These are phyloP conservation scores for Cordyceps cateniannulata DNA, from an alignment of 2,329 filamentous ascomycete species.

Conservation along the genomic window DNA sequence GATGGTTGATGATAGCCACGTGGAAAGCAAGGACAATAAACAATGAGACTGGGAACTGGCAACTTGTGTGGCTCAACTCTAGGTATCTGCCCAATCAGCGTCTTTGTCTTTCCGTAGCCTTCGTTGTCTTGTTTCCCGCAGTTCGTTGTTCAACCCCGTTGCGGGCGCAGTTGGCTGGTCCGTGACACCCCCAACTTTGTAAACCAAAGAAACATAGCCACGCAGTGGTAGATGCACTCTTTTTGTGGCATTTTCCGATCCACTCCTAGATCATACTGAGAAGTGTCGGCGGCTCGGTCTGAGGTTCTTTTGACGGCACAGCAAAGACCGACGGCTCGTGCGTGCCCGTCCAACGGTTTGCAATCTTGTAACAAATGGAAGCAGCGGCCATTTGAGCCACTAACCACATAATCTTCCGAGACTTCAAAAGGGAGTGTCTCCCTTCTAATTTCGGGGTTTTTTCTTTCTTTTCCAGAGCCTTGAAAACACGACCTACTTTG, in stretches of 20 bases:
- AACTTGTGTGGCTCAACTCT: slow-evolving; percentile 1
- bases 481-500: background rate
- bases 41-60: slow-evolving; percentile 3
- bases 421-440: background rate
- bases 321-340: slow-evolving; percentile 5
- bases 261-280: background rate
- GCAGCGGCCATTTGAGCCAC: background rate
- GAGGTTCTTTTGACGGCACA: background rate
- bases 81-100: background rate
- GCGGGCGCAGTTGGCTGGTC: slow-evolving; percentile 13
- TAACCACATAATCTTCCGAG: background rate
- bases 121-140: background rate
- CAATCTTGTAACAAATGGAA: background rate
- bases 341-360: slow-evolving; percentile 2
- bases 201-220: slow-evolving; percentile 6
- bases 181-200: slow-evolving; percentile 8
- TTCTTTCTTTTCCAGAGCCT: background rate
- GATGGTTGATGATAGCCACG: slow-evolving; percentile 4
- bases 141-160: slow-evolving; percentile 8
- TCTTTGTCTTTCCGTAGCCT: background rate
- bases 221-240: slow-evolving; percentile 5
- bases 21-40: slow-evolving; percentile 4
- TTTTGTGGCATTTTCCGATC: slow-evolving; percentile 2
- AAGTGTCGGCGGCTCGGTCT: background rate
- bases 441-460: background rate